Evolutionary conservation across 306 rosid species (phyloP).

Genomic region (Corylus avellana): DNA sequence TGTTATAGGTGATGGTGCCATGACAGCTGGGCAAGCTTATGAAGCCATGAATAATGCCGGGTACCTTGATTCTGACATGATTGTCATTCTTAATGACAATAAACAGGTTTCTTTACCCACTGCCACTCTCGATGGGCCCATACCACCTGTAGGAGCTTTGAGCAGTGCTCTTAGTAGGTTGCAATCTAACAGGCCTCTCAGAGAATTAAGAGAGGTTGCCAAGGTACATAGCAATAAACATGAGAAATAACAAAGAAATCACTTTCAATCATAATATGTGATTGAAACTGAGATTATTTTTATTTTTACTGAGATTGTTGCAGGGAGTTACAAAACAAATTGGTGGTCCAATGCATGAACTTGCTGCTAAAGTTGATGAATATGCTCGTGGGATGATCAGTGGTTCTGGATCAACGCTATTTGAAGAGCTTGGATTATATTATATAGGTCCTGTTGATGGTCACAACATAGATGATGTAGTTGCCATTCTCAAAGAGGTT

Average conservation of each 20-base stretch:
- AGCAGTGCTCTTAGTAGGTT: constrained; percentile 94
- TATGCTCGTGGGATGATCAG: constrained; percentile 99
- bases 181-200: constrained; percentile 89
- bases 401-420: constrained; percentile 86
- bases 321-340: constrained; percentile 92
- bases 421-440: constrained; percentile 98
- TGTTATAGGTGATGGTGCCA: constrained; percentile 96
- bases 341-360: constrained; percentile 92
- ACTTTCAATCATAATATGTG: constrained; percentile 1
- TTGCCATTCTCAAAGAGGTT: constrained; percentile 83
- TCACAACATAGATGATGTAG: constrained; percentile 90
- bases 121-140: constrained; percentile 89
- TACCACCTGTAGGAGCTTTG: constrained; percentile 93
- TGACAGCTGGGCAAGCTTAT: constrained; percentile 99
- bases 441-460: constrained; percentile 98
- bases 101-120: constrained; percentile 96
- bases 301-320: constrained; percentile 23
- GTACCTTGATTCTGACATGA: constrained; percentile 96
- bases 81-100: constrained; percentile 94
- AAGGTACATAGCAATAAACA: constrained; percentile 57
- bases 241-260: not conserved
- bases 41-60: constrained; percentile 99
- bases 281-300: constrained; percentile 18
- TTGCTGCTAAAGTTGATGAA: constrained; percentile 98
- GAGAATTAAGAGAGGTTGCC: constrained; percentile 97